phyloP scores from a whole-genome alignment of 1,284 basidiomycete species.

The Mycosarcoma maydis region DNA sequence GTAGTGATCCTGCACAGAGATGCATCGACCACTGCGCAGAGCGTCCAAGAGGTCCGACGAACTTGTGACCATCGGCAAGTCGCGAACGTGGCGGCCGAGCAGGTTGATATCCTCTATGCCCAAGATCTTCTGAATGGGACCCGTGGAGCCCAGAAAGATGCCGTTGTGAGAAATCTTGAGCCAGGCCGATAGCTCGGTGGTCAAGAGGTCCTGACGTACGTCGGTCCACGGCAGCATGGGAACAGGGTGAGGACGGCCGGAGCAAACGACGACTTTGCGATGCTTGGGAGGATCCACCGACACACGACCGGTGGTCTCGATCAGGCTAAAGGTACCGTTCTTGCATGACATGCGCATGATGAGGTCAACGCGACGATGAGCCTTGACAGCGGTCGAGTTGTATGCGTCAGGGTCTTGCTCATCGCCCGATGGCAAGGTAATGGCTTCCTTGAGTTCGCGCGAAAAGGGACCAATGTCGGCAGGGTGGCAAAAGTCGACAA shows the following conservation, averaged over 20 bases:
- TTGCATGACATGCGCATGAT: conserved; percentile 49
- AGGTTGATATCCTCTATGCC: conserved; percentile 45
- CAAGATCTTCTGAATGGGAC: conserved; percentile 41
- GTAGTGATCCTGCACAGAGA: conserved; percentile 46
- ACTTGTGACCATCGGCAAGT: conserved; percentile 47
- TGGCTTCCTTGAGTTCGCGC: conserved; percentile 85
- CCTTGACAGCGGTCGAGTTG: conserved; percentile 31
- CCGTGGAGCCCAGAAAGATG: conserved; percentile 45
- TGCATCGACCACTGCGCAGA: conserved; percentile 31
- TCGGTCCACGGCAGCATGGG: conserved; percentile 51
- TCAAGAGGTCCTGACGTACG: conserved; percentile 33
- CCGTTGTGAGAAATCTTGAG: conserved; percentile 50
- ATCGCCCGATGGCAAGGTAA: conserved; percentile 24
- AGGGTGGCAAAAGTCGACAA: conserved; percentile 81
- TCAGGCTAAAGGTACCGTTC: conserved; percentile 35
- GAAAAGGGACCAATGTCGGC: conserved; percentile 89
- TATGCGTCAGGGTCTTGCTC: conserved; percentile 20
- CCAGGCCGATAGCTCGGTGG: conserved; percentile 33
- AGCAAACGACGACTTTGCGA: conserved; percentile 48
- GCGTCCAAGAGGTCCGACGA: conserved; percentile 45
- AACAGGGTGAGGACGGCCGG: conserved; percentile 41
- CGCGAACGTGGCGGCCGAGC: conserved; percentile 41
- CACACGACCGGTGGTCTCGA: conserved; percentile 44
- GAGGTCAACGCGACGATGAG: conserved; percentile 32
- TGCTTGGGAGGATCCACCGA: conserved; percentile 50